Conservation (phyloP, 495 filamentous ascomycete species). For the Cercophora newfieldiana region DNA sequence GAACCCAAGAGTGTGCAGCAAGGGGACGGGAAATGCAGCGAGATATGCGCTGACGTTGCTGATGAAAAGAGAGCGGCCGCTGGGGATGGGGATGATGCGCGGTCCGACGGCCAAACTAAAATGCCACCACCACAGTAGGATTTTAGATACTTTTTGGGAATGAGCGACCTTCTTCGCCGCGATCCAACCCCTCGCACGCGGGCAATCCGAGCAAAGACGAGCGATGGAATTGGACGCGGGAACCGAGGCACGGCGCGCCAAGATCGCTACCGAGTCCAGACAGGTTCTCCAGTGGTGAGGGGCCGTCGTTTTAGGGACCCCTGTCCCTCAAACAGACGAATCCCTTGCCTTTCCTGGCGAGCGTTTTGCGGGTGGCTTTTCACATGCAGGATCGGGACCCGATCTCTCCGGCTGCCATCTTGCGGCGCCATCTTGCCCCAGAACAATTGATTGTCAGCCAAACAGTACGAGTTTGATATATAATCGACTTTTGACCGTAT, state of each 20-base stretch:
- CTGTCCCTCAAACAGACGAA: background rate
- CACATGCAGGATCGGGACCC: background rate
- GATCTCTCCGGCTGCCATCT: no score
- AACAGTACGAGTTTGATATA: no score
- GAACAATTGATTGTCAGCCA: no score
- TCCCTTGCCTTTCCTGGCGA: constrained; percentile 4
- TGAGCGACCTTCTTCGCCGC: background rate
- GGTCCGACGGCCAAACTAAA: background rate
- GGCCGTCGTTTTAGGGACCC: background rate
- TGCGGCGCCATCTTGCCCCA: no score
- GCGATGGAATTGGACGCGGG: background rate
- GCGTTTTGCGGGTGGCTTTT: background rate
- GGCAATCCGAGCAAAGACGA: constrained; percentile 1
- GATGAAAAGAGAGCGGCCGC: background rate
- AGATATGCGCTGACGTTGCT: background rate
- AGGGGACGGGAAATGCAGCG: background rate
- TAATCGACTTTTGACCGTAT: no score
- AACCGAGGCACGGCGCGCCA: constrained; percentile 8
- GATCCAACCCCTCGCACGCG: constrained; percentile 1
- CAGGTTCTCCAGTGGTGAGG: background rate
- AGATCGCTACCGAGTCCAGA: background rate
- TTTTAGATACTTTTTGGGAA: constrained; percentile 3
- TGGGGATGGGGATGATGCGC: background rate
- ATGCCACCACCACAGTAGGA: background rate
- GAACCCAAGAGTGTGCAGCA: no score